Conservation (phyloP, 2,329 filamentous ascomycete species). For the Sporothrix inflata region DNA sequence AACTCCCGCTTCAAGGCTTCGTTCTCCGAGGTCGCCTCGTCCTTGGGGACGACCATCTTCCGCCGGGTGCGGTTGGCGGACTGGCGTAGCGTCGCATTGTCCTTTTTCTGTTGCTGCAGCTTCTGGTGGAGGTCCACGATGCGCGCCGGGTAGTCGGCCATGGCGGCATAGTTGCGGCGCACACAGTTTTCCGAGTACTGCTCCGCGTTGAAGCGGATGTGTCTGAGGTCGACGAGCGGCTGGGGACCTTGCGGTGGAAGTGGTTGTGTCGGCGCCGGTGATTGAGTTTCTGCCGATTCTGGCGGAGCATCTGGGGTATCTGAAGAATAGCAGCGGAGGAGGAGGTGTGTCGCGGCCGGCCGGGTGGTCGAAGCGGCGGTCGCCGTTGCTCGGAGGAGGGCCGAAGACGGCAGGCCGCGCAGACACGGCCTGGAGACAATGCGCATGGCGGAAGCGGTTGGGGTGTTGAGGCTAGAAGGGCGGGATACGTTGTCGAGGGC, state of each 20-base stretch:
- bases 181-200: conserved; percentile 82
- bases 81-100: conserved; percentile 65
- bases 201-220: conserved; percentile 83
- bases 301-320: neutral
- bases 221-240: conserved; percentile 78
- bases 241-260: conserved; percentile 68
- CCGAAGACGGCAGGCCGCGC: neutral
- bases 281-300: neutral
- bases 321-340: conserved; percentile 1
- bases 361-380: neutral
- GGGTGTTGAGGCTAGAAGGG: neutral
- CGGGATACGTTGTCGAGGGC: neutral
- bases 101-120: conserved; percentile 63
- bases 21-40: conserved; percentile 28
- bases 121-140: conserved; percentile 61
- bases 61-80: conserved; percentile 64
- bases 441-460: neutral
- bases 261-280: neutral
- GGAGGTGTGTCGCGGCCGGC: conserved; percentile 6
- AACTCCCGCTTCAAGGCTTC: neutral
- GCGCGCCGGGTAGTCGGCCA: conserved; percentile 57
- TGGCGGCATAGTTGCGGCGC: conserved; percentile 76
- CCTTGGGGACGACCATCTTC: conserved; percentile 45
- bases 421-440: neutral
- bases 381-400: neutral